Evolutionary conservation across 2,329 filamentous ascomycete species (phyloP).

Genomic region (Curvularia sp.): DNA sequence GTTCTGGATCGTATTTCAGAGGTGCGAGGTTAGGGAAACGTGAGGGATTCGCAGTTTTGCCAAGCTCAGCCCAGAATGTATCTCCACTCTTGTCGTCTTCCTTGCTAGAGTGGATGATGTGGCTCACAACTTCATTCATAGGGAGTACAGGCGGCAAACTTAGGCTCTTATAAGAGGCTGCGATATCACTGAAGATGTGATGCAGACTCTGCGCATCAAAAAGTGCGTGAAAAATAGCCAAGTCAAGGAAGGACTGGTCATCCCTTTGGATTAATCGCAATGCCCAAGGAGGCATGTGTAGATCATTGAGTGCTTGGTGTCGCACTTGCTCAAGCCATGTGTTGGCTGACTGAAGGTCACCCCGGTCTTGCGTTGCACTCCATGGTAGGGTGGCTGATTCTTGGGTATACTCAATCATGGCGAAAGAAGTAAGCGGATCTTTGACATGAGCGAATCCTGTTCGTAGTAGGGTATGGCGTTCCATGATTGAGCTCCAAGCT

Average conservation of each 20-base stretch:
- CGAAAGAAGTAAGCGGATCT: slow-evolving; percentile 68
- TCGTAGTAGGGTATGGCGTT: slow-evolving; percentile 73
- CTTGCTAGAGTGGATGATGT: slow-evolving; percentile 54
- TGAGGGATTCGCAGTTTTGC: slow-evolving; percentile 64
- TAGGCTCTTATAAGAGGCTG: slow-evolving; percentile 48
- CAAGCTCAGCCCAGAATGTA: slow-evolving; percentile 69
- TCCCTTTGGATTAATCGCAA: slow-evolving; percentile 57
- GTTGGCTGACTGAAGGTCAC: slow-evolving; percentile 11
- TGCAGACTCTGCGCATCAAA: slow-evolving; percentile 83
- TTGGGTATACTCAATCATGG: slow-evolving; percentile 71
- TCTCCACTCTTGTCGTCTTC: slow-evolving; percentile 44
- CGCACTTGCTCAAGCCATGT: slow-evolving; percentile 36
- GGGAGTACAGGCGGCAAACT: slow-evolving; percentile 31
- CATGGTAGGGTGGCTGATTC: slow-evolving; percentile 48
- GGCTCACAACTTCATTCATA: slow-evolving; percentile 55
- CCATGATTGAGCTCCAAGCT: slow-evolving; percentile 67
- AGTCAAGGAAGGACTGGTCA: slow-evolving; percentile 46
- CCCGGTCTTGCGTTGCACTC: slow-evolving; percentile 14
- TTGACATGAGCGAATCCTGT: slow-evolving; percentile 74
- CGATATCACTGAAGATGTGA: slow-evolving; percentile 68
- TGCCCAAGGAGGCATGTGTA: slow-evolving; percentile 70
- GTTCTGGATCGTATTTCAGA: slow-evolving; percentile 52
- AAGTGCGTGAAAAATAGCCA: slow-evolving; percentile 78
- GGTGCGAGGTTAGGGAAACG: slow-evolving; percentile 81
- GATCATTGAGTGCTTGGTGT: slow-evolving; percentile 49